Base-by-base conservation (phyloP, 2,329 filamentous ascomycete genomes). In the Pyrenophora teres region DNA sequence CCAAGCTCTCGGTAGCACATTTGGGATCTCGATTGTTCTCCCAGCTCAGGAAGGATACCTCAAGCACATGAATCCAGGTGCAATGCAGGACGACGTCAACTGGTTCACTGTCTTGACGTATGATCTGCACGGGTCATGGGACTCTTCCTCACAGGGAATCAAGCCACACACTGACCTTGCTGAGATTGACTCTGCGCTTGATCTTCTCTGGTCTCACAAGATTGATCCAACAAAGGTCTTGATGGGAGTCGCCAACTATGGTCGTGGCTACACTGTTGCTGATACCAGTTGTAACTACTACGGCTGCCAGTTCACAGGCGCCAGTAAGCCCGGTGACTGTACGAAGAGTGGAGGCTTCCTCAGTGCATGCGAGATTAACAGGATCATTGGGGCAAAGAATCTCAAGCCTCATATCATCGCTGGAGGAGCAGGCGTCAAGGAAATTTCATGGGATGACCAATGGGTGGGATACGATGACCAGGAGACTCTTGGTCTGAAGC, bases 201-300 rank as follows among this genome's bases (percentile, higher is more conserved):
- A 80, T 3, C 73, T 82, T 0, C 62, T 82, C 4, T 82, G 80
- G 78, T 68, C 77, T 6, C 75, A 71, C 25, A 59, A 74, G 18
- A 63, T 83, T 1, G 56, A 66, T 0, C 70, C 80, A 0, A 40
- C 54, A 0, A 77, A 80, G 46, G 57, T 83, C 4, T 67, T 62
- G 3, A 46, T 83, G 6, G 80, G 80, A 1, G 30, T 78, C 2
- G 77, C 70, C 3, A 81, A 79, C 51, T 82, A 82, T 55, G 77
- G 78, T 4, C 67, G 73, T 2, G 62, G 60, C 1, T 76, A 72
- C 47, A 69, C 63, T 0, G 50, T 65, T 6, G 37, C 50, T 1
- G 55, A 66, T 35, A 27, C 52, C 3, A 40, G 31, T 3, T 72
- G 69, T 50, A 44, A 46, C 7, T 39, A 57, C 13, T 53, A 54